Evolutionary conservation across 164 flowering plant species (phyloP), one percentile per base, ranked within the genome.

Genomic region (Tinospora cordifolia): DNA sequence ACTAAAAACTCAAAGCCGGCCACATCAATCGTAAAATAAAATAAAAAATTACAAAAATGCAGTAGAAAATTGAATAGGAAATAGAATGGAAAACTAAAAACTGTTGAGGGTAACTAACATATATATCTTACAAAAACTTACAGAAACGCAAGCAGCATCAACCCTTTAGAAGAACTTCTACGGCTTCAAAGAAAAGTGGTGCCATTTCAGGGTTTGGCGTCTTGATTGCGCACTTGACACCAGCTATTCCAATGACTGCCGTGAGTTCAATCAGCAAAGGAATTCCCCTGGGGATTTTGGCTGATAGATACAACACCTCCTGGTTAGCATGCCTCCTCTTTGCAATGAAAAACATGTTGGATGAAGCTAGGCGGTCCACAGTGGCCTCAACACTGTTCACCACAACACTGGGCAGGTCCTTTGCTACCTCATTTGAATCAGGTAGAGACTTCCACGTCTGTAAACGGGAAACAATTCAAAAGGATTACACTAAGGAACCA

Each of bases 381-480:
- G 91, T 88, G 66, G 87, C 82, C 62, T 92, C 97, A 22, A 87
- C 83, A 63, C 86, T 88, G 75, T 76, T 87, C 70, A 92, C 71
- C 63, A 83, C 83, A 59, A 80, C 69, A 6, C 78, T 85, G 17
- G 91, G 87, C 63, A 90, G 80, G 39, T 91, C 97, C 78, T 76
- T 89, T 19, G 83, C 76, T 14, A 89, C 86, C 83, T 94, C 99
- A 66, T 90, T 90, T 62, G 98, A 79, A 77, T 94, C 98, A 2
- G 98, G 99, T 10, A 94, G 87, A 26, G 96, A 85, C 81, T 91
- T 92, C 99, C 99, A 92, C 68, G 93, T 90, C 99, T 91, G 87
- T n/a, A 73, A 70, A 64, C 40, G 62, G 41, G 64, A 72, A 27
- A 46, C 2, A 21, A 69, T 62, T 3, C 51, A 27, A 26, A 47